Conservation (phyloP, 257 asterid genomes). For the Galeopsis tetrahit region DNA sequence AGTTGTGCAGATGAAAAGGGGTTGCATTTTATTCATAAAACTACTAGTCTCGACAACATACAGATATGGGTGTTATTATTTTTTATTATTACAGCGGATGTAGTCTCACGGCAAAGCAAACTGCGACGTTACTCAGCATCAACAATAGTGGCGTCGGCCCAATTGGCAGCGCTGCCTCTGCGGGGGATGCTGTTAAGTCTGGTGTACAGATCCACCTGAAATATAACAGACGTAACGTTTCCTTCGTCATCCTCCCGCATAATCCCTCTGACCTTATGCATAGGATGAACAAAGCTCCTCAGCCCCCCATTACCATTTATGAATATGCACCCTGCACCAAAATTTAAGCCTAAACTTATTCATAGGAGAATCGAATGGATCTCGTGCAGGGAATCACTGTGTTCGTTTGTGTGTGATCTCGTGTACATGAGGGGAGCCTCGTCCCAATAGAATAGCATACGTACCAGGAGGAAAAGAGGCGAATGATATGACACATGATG, state of each 20-base stretch:
- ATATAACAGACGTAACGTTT: slow-evolving; percentile 42
- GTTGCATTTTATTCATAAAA: background rate
- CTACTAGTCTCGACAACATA: background rate
- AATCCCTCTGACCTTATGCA: slow-evolving; percentile 55
- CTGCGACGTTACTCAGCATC: slow-evolving; percentile 35
- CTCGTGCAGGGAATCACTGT: no score
- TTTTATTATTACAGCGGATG: background rate
- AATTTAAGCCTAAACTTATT: background rate
- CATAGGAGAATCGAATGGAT: no score
- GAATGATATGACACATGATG: slow-evolving; percentile 60
- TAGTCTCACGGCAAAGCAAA: background rate
- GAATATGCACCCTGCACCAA: slow-evolving; percentile 65
- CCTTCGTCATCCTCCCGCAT: slow-evolving; percentile 54
- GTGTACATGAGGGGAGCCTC: no score
- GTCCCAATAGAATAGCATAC: no score
- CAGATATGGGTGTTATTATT: background rate
- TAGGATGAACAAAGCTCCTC: slow-evolving; percentile 59
- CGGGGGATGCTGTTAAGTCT: slow-evolving; percentile 65
- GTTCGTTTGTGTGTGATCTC: no score
- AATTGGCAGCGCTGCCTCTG: slow-evolving; percentile 63
- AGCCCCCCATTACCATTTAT: slow-evolving; percentile 49
- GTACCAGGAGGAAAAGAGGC: slow-evolving; percentile 75
- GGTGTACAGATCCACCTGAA: slow-evolving; percentile 63
- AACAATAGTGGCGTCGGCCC: slow-evolving; percentile 51
- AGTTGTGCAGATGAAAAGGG: no score